Evolutionary conservation across 2,329 filamentous ascomycete genomes (phyloP).

Genomic region (Stachybotrys elegans): DNA sequence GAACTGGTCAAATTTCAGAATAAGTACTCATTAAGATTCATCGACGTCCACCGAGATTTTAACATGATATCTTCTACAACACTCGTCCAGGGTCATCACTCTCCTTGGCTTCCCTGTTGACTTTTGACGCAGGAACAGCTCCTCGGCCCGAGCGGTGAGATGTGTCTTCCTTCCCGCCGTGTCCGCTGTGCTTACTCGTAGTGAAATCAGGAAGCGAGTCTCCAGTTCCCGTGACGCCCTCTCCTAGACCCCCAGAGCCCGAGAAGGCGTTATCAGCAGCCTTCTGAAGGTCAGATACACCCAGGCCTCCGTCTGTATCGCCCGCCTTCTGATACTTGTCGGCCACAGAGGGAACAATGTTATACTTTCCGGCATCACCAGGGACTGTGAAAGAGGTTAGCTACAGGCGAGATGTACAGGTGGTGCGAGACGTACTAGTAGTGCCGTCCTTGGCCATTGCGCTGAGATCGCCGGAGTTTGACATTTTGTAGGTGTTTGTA

Average conservation of each 20-base stretch:
- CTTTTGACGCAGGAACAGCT: background rate
- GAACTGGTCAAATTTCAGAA: too few species aligned
- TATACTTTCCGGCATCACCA: constrained; percentile 4
- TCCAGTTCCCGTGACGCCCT: constrained; percentile 1
- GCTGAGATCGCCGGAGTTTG: background rate
- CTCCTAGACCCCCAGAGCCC: background rate
- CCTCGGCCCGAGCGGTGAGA: background rate
- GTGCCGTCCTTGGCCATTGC: constrained; percentile 5
- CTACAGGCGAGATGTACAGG: background rate
- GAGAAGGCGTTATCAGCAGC: constrained; percentile 2
- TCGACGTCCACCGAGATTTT: too few species aligned
- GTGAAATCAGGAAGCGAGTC: background rate
- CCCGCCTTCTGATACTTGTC: constrained; percentile 1
- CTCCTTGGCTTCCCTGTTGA: background rate
- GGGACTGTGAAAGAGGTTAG: background rate
- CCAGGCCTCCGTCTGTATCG: background rate
- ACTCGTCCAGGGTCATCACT: too few species aligned
- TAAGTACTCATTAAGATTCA: too few species aligned
- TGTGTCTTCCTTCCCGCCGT: background rate
- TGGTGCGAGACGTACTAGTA: background rate
- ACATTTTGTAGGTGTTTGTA: background rate
- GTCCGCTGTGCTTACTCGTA: background rate
- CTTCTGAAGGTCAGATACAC: background rate
- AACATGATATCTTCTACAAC: too few species aligned
- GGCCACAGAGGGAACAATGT: constrained; percentile 2